These are phyloP conservation scores for Geotrichum histeridarum DNA, from an alignment of 1,139 yeast genomes.

Conservation along the genomic window DNA sequence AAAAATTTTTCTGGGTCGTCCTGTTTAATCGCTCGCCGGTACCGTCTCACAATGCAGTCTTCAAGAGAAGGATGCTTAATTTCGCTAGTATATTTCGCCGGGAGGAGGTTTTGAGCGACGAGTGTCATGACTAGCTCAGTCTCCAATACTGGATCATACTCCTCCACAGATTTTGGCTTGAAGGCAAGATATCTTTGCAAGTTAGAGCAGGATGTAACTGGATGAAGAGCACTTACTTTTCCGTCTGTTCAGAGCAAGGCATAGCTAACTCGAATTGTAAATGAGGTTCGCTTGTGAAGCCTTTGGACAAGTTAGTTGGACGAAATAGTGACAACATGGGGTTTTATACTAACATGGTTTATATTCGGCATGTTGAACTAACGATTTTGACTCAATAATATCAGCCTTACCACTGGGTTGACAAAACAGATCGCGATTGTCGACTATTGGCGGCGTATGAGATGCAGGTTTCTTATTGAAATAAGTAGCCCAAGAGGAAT, in stretches of 20 bases:
- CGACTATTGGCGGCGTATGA: not conserved
- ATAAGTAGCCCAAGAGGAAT: slow-evolving; percentile 11
- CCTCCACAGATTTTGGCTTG: slow-evolving; percentile 36
- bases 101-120: slow-evolving; percentile 44
- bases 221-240: not conserved
- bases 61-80: slow-evolving; percentile 41
- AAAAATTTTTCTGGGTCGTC: slow-evolving; percentile 36
- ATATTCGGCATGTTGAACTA: slow-evolving; percentile 9
- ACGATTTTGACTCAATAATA: slow-evolving; percentile 12
- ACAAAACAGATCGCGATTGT: slow-evolving; percentile 6
- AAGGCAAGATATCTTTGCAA: slow-evolving; percentile 6
- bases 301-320: not conserved
- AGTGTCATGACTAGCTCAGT: slow-evolving; percentile 55
- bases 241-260: slow-evolving; percentile 13
- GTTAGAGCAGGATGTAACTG: not conserved
- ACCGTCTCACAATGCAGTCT: slow-evolving; percentile 45
- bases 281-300: slow-evolving; percentile 10
- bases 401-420: slow-evolving; percentile 1
- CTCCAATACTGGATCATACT: slow-evolving; percentile 68
- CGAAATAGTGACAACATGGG: no score
- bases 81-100: slow-evolving; percentile 40
- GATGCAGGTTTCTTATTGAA: slow-evolving; percentile 4
- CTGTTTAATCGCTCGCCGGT: slow-evolving; percentile 42
- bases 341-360: slow-evolving; percentile 6
- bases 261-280: slow-evolving; percentile 12